Conservation (phyloP, 768 basidiomycete genomes). For the Saitozyma podzolica region DNA sequence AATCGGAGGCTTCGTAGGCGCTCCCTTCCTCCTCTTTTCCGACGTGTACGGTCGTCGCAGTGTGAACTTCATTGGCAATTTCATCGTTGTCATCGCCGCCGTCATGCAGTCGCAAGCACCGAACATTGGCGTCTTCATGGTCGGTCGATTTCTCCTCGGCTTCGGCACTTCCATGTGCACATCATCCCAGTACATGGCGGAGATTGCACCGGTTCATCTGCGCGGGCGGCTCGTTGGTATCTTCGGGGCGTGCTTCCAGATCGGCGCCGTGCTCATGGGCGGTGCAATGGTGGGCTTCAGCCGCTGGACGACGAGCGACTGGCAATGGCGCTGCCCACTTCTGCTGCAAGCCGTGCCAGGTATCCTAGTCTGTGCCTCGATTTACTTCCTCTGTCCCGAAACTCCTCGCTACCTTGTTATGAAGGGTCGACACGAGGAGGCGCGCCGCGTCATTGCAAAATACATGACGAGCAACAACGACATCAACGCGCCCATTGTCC, state of each 20-base stretch:
- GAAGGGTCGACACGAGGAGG: conserved; percentile 60
- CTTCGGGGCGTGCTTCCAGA: too few relatives aligned
- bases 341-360: background rate
- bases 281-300: too few relatives aligned
- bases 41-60: too few relatives aligned
- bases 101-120: conserved; percentile 19
- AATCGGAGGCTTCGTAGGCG: too few relatives aligned
- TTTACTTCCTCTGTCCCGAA: conserved; percentile 7
- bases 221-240: too few relatives aligned
- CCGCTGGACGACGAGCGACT: too few relatives aligned
- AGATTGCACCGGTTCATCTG: too few relatives aligned
- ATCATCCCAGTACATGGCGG: too few relatives aligned
- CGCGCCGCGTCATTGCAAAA: conserved; percentile 63
- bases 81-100: conserved; percentile 12
- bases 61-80: too few relatives aligned
- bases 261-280: too few relatives aligned
- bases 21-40: too few relatives aligned
- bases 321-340: background rate
- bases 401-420: conserved; percentile 10
- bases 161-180: conserved; percentile 7
- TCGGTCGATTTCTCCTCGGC: conserved; percentile 51
- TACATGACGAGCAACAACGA: conserved; percentile 69
- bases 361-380: background rate
- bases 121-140: conserved; percentile 27
- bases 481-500: conserved; percentile 54